Evolutionary conservation across 768 basidiomycete species (phyloP), one percentile per base, ranked within the genome.

Genomic region (Psilocybe tampanensis): DNA sequence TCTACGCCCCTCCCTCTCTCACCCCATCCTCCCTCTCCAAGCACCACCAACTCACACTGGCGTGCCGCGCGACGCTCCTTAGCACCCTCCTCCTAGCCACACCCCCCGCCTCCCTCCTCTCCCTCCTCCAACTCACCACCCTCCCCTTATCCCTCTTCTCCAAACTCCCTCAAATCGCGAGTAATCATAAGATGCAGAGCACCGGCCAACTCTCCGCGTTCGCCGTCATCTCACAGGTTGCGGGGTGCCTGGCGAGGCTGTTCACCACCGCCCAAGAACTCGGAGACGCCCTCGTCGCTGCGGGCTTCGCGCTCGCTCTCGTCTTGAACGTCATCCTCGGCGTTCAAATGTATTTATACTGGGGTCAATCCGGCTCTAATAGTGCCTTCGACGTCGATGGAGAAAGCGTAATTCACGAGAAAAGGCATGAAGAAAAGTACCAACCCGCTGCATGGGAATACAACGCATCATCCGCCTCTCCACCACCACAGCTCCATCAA

Each of bases 121-220:
- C 91, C 12, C 61, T 89, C 44, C 82, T 95, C 33, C 95, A 98
- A 72, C 74, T 94, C 12, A 75, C 85, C 55, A 97, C 95, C 3
- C 86, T 99, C 33, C 97, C 97, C 0, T 83, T 98, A 22, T 90
- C 93, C 2, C 80, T 98, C 26, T 88, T 92, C 71, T 94, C 94
- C 58, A 98, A 98, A 74, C 74, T 97, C 44, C 97, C 97, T 5
- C 97, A 98, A 64, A 98, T 98, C 72, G 65, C 80, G 52, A 86
- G 92, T 64, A 99, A 97, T 77, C 70, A 84, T 54, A 83, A 82
- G 44, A 77, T 85, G 4, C 73, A 80, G 47, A 92, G 89, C 7
- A 98, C 97, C 0, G 97, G 97, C 11, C 94, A 98, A 66, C 89
- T 99, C 41, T 95, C 94, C 11, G 85, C 94, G 0, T 92, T 99